phyloP scores from a whole-genome alignment of 2,329 filamentous ascomycete species.

The Fonsecaea nubica region DNA sequence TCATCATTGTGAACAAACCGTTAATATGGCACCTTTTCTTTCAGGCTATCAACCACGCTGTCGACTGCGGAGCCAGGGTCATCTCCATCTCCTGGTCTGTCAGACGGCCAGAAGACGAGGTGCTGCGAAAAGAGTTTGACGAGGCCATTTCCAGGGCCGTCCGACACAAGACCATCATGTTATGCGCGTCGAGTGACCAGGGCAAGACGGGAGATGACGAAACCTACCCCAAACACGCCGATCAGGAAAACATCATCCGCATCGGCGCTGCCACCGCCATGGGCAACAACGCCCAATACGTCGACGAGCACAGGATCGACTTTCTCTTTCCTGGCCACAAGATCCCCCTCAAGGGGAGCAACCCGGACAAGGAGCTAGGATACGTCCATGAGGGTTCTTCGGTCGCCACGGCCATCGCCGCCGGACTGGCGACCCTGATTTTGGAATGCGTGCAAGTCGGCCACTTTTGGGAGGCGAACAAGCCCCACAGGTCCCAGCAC shows the following conservation, averaged over 20 bases:
- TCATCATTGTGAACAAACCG: background rate
- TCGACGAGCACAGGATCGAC: background rate
- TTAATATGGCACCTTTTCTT: background rate
- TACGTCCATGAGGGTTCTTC: background rate
- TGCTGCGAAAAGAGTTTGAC: background rate
- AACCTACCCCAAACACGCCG: too few species aligned
- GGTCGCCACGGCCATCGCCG: background rate
- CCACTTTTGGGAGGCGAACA: too few species aligned
- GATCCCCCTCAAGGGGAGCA: too few species aligned
- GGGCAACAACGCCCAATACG: background rate
- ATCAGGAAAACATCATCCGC: too few species aligned
- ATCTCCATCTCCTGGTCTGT: slow-evolving; percentile 3
- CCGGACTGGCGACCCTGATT: too few species aligned
- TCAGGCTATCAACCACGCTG: background rate
- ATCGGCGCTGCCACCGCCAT: background rate
- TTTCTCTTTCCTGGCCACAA: background rate
- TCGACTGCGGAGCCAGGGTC: background rate
- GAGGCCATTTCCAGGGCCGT: background rate
- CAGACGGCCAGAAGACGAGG: background rate
- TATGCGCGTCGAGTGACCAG: background rate
- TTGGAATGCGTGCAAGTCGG: too few species aligned
- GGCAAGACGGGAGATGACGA: too few species aligned
- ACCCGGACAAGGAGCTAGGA: background rate
- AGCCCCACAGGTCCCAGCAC: too few species aligned
- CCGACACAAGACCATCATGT: too few species aligned